Evolutionary conservation across 192 early-diverging fungal species (phyloP), one percentile per base, ranked within the genome.

Genomic region (Coemansia sp.): DNA sequence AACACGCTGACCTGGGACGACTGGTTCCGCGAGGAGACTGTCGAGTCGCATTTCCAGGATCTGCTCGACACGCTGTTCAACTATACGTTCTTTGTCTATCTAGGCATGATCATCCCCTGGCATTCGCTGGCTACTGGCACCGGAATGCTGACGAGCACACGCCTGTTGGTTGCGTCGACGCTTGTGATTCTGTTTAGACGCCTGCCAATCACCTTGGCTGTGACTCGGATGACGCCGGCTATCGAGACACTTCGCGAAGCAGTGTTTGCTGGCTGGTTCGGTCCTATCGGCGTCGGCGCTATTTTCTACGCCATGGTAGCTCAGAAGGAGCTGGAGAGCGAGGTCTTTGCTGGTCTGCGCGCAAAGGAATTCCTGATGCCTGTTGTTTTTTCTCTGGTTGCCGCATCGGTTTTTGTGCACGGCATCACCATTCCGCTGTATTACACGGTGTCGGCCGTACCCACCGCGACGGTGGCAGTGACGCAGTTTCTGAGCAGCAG

Each of bases 31-130:
- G 71, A 87, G 45, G 84, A 90, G 50, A 84, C 86, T 18, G 73
- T 83, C 37, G 83, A 87, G 42, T 81, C 90, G 7, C 87, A 92
- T 50, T 82, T 94, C 32, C 92, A 94, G 76, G 92, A 93, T 58
- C 86, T 89, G 9, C 82, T 95, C 39, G 92, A 94, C 51, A 86
- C 83, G 79, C 62, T 95, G 61, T 76, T 94, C 49, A 94, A 92
- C 77, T 57, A 87, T 36, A 78, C 88, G 4, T 85, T 89, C 39
- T 95, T 95, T 78, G 80, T 95, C 18, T 95, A 85, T 50, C 78
- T 90, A 55, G 89, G 88, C 32, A 58, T 82, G 5, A 79, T 80
- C 6, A 83, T 88, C 47, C 87, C 89, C 0, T 90, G 83, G 80
- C 50, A 58, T n/a, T n/a, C 80, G 39, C 85, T 89, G 55, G 50